Evolutionary conservation across 345 rosid species (phyloP), one percentile per base, ranked within the genome.

Genomic region (Durio zibethinus): DNA sequence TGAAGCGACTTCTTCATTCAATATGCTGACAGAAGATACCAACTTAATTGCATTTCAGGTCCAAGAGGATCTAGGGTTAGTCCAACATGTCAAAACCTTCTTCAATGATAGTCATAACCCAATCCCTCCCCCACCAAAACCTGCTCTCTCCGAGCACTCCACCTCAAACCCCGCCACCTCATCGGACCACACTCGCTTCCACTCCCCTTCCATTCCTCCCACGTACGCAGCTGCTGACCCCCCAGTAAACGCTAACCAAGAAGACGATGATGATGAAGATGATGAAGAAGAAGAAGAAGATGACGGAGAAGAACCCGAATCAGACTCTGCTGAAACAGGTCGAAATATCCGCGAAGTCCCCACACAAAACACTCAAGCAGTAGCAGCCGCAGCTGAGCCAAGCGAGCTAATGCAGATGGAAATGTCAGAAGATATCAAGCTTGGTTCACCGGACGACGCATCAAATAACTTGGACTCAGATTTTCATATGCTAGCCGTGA

Each of bases 71-170:
- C 50, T 80, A 60, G 87, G 86, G 23, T 72, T 89, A 36, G 63
- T 85, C 21, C 85, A 85, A 63, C 92, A 79, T 10, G 84, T 88
- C 15, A 89, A 86, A 82, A 71, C 73, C 70, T 88, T 89, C 87
- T 91, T 91, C 87, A 77, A 76, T 4, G 89, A 87, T 69, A 81
- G 83, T 74, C 80, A 82, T 75, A 82, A 75, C 15, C 63, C 52
- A 62, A 85, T 67, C 42, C 88, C 84, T 27, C 85, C 79, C 12
- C 88, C 89, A 2, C 91, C 96, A 21, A 91, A 91, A 63, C 96
- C 93, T n/a, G 92, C 92, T 65, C 89, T 91, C 52, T 91, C 96
- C 40, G 96, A 83, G 78, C 93, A 91, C 85, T 91, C 96, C 29
- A 89, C 93, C 21, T 91, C 92, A 25, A 86, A 86, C 78, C 96